Conservation (phyloP, 495 filamentous ascomycete species). For the Xylaria venustula region DNA sequence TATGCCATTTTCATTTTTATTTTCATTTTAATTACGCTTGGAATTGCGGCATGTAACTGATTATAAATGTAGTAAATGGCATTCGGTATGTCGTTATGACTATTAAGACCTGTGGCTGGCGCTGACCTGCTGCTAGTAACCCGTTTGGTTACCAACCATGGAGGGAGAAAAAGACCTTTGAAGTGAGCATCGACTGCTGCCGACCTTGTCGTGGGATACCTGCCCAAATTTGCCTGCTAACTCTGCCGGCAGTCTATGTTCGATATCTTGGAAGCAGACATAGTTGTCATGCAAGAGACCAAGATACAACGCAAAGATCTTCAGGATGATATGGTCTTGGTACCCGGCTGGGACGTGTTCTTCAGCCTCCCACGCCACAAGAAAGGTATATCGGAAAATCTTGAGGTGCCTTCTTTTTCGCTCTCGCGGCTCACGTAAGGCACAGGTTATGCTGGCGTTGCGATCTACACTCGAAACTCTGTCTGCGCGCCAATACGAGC, state of each 20-base stretch:
- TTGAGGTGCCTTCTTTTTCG: not conserved
- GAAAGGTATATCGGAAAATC: slow-evolving; percentile 60
- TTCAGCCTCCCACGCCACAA: slow-evolving; percentile 91
- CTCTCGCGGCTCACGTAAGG: slow-evolving; percentile 7
- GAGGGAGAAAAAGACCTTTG: slow-evolving; percentile 81
- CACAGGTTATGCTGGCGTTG: slow-evolving; percentile 92
- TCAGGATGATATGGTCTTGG: slow-evolving; percentile 90
- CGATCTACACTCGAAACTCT: slow-evolving; percentile 89
- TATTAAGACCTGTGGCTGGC: not conserved
- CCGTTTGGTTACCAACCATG: slow-evolving; percentile 96
- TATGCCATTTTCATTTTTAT: slow-evolving; percentile 14
- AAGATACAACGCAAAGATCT: slow-evolving; percentile 97
- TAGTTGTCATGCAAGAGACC: slow-evolving; percentile 91
- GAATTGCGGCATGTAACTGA: slow-evolving; percentile 16
- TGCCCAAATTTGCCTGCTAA: not conserved
- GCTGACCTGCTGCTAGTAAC: slow-evolving; percentile 55
- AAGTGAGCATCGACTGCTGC: slow-evolving; percentile 42
- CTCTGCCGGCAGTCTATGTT: slow-evolving; percentile 70
- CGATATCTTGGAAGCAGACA: slow-evolving; percentile 87
- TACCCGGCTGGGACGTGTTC: slow-evolving; percentile 95
- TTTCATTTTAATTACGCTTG: no score
- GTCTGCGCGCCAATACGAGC: slow-evolving; percentile 85
- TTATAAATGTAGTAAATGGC: slow-evolving; percentile 70
- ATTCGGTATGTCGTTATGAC: slow-evolving; percentile 63
- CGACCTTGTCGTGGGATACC: not conserved